A percentile compares a stretch with the other conserved stretches of the same genome.
These are phyloP conservation scores for Naganishia onofrii DNA, from an alignment of 768 basidiomycete species.

Conservation along the genomic window DNA sequence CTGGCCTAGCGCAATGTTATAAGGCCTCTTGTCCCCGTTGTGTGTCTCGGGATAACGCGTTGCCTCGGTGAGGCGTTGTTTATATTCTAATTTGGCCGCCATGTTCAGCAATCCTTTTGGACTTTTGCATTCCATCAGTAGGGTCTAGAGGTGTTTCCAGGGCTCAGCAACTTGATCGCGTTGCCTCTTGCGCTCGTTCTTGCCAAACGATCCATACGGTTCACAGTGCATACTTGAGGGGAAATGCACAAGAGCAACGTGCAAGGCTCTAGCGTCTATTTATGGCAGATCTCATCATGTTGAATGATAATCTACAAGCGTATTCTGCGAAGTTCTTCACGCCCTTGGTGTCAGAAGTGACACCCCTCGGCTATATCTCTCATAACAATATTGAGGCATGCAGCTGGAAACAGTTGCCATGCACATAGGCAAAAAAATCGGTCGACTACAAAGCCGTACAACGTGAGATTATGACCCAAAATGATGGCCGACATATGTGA, in stretches of 20 bases:
- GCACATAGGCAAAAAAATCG: background rate
- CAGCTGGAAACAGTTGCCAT: too few species aligned
- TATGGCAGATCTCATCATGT: background rate
- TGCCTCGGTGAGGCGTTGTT: conserved; percentile 4
- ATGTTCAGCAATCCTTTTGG: background rate
- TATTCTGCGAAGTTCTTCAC: background rate
- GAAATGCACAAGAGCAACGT: too few species aligned
- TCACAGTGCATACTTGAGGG: too few species aligned
- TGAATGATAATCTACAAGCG: background rate
- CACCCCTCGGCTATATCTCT: too few species aligned
- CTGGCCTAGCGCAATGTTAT: background rate
- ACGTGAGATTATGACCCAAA: background rate
- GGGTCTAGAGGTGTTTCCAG: too few species aligned
- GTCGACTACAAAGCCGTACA: background rate
- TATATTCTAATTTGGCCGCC: background rate
- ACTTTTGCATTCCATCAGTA: too few species aligned
- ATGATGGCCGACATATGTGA: background rate
- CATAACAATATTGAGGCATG: too few species aligned
- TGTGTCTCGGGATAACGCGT: background rate
- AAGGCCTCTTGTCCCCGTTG: background rate
- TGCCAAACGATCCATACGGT: too few species aligned
- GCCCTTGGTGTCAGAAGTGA: too few species aligned
- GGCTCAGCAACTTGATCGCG: too few species aligned
- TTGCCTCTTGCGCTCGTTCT: too few species aligned
- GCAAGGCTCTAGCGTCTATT: background rate